Conservation (phyloP, 1,139 yeast species). For the Kluyveromyces marxianus region DNA sequence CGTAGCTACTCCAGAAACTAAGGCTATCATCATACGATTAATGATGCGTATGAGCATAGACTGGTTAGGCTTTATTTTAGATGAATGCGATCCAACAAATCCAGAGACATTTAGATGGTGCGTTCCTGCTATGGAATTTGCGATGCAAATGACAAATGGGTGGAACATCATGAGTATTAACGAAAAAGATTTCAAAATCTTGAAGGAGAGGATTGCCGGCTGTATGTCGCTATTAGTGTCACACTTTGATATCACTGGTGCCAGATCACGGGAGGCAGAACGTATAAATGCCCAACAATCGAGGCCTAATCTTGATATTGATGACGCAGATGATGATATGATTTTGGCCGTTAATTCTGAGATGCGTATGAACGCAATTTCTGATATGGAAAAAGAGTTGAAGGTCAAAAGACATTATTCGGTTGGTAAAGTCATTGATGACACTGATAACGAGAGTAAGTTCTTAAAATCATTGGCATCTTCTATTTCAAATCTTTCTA, state of each 20-base stretch:
- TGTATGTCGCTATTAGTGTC: slow-evolving; percentile 91
- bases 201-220: slow-evolving; percentile 83
- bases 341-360: slow-evolving; percentile 31
- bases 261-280: slow-evolving; percentile 73
- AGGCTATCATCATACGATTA: slow-evolving; percentile 63
- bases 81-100: slow-evolving; percentile 91
- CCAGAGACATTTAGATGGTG: slow-evolving; percentile 92
- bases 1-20: slow-evolving; percentile 47
- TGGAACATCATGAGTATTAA: slow-evolving; percentile 76
- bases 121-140: slow-evolving; percentile 89
- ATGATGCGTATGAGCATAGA: slow-evolving; percentile 73
- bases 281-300: slow-evolving; percentile 37
- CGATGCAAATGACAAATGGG: slow-evolving; percentile 91
- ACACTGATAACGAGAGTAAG: slow-evolving; percentile 79
- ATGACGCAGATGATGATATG: slow-evolving; percentile 36
- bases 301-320: slow-evolving; percentile 27
- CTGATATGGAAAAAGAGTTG: slow-evolving; percentile 25
- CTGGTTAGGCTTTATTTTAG: slow-evolving; percentile 90
- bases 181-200: slow-evolving; percentile 64
- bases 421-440: slow-evolving; percentile 86
- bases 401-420: slow-evolving; percentile 30
- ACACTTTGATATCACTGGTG: slow-evolving; percentile 98
- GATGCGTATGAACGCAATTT: slow-evolving; percentile 31
- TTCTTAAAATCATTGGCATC: slow-evolving; percentile 82
- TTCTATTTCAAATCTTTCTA: slow-evolving; percentile 81